Evolutionary conservation across 352 stramenopile species (phyloP).

Genomic region (Globisporangium parvum): DNA sequence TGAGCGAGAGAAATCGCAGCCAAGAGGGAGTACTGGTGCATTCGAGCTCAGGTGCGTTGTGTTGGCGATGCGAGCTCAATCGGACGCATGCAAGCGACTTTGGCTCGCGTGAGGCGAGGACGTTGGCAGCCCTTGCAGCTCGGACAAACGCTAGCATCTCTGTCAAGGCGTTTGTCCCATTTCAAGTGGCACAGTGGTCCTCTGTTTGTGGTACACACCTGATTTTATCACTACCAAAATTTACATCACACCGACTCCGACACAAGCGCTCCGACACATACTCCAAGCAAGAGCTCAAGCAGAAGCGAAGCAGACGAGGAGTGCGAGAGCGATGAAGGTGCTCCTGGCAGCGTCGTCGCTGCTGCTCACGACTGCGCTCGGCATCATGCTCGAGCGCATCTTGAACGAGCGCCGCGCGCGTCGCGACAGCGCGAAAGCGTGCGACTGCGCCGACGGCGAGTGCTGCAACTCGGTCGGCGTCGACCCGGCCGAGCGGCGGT

Average conservation of each 20-base stretch:
- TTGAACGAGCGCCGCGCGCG: conserved; percentile 18
- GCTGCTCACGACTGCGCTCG: conserved; percentile 19
- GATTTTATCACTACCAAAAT: conserved; percentile 1
- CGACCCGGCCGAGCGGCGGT: conserved; percentile 43
- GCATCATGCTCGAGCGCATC: conserved; percentile 25
- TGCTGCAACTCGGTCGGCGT: conserved; percentile 63
- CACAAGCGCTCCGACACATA: background rate
- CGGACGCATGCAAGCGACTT: no score
- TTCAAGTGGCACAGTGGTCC: no score
- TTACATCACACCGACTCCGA: no score
- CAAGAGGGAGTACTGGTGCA: conserved; percentile 13
- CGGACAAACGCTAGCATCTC: no score
- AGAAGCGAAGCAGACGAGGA: background rate
- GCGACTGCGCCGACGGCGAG: conserved; percentile 60
- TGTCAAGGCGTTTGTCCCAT: no score
- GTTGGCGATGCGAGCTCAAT: background rate
- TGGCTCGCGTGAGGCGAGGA: no score
- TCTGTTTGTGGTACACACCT: background rate
- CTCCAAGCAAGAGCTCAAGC: background rate
- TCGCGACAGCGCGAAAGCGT: conserved; percentile 18
- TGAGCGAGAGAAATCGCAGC: conserved; percentile 13
- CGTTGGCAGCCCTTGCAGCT: no score
- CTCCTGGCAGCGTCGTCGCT: conserved; percentile 20
- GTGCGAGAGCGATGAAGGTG: conserved; percentile 24
- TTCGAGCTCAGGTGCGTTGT: conserved; percentile 15